Percentiles rank a stretch among this genome's conserved stretches.
These are phyloP conservation scores for Canavalia gladiata DNA, from an alignment of 306 rosid genomes.

Conservation along the genomic window DNA sequence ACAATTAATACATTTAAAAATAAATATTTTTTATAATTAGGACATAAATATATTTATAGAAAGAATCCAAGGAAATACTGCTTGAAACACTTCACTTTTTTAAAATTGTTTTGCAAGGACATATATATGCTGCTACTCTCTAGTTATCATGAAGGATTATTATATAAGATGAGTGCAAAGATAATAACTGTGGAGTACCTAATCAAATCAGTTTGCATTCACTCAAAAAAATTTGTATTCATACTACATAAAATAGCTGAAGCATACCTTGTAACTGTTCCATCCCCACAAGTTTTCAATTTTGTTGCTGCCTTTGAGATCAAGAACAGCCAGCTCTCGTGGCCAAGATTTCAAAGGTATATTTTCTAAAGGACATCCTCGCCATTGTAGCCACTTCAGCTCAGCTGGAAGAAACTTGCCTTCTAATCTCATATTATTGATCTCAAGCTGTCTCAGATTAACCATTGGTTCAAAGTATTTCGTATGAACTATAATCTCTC, in stretches of 20 bases:
- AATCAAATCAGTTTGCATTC: no score
- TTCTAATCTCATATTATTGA: constrained; percentile 60
- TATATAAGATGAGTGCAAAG: no score
- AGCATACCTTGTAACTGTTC: constrained; percentile 43
- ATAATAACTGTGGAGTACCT: no score
- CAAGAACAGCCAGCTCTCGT: constrained; percentile 65
- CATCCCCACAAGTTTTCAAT: constrained; percentile 54
- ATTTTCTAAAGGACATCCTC: constrained; percentile 58
- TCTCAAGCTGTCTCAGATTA: constrained; percentile 64
- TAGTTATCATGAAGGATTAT: neutral
- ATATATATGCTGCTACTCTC: neutral
- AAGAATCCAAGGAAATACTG: no score
- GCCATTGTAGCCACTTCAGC: constrained; percentile 81
- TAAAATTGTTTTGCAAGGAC: neutral
- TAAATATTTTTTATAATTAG: no score
- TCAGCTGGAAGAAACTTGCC: constrained; percentile 64
- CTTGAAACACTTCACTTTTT: no score
- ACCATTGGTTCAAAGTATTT: constrained; percentile 58
- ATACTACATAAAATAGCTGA: neutral
- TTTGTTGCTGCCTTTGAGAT: constrained; percentile 62
- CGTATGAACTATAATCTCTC: constrained; percentile 45
- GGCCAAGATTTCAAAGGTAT: constrained; percentile 61
- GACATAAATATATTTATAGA: no score
- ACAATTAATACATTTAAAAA: no score
- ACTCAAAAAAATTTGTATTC: no score